Percentiles rank a stretch among this genome's conserved stretches.
Evolutionary conservation across 371 early-diverging fungal genomes (phyloP).

Genomic region (Saksenaea oblongispora): DNA sequence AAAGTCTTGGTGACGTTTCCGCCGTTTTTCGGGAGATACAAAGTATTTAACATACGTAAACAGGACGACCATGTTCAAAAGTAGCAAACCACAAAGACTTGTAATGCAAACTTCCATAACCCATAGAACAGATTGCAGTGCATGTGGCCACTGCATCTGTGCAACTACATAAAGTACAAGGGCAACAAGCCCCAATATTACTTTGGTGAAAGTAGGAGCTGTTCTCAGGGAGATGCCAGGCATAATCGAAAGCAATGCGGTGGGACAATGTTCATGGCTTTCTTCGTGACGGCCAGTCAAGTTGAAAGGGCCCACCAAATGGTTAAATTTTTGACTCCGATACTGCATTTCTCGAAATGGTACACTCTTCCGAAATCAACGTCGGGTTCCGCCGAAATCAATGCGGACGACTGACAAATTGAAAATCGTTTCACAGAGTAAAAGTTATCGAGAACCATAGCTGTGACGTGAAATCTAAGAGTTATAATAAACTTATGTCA

Average conservation of each 20-base stretch:
- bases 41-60: slow-evolving; percentile 45
- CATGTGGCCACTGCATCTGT: neutral
- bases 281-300: neutral
- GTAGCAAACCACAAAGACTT: slow-evolving; percentile 16
- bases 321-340: neutral
- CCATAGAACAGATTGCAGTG: neutral
- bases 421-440: too few relatives aligned
- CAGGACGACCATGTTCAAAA: slow-evolving; percentile 34
- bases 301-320: neutral
- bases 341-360: neutral
- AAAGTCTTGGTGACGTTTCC: slow-evolving; percentile 15
- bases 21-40: slow-evolving; percentile 24
- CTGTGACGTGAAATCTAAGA: too few relatives aligned
- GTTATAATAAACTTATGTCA: too few relatives aligned
- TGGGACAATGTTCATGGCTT: neutral
- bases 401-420: too few relatives aligned
- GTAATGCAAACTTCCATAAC: neutral
- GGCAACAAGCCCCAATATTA: neutral
- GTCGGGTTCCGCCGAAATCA: too few relatives aligned
- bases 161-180: neutral
- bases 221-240: neutral
- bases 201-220: neutral
- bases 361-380: too few relatives aligned
- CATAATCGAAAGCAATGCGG: neutral
- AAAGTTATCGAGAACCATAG: too few relatives aligned